Percentiles rank a stretch among this genome's conserved stretches.
These are phyloP conservation scores for Cercis canadensis DNA, from an alignment of 306 rosid genomes.

Conservation along the genomic window DNA sequence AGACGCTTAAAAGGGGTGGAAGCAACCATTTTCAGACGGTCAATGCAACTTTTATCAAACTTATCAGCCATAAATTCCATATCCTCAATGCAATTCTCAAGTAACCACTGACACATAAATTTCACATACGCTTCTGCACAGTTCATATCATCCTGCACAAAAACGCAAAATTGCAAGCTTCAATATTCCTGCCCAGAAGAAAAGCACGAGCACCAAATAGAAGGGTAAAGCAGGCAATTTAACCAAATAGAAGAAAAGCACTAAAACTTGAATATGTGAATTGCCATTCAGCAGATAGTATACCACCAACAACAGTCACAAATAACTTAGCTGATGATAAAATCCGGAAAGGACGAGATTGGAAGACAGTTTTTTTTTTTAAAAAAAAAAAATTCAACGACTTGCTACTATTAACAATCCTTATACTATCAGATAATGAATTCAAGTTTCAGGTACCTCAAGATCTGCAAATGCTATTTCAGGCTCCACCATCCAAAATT, in stretches of 20 bases:
- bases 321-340: neutral
- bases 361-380: neutral
- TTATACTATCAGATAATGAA: neutral
- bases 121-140: slow-evolving; percentile 96
- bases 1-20: slow-evolving; percentile 73
- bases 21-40: slow-evolving; percentile 83
- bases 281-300: neutral
- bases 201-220: slow-evolving; percentile 25
- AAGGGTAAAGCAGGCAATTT: neutral
- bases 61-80: slow-evolving; percentile 89
- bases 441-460: slow-evolving; percentile 52
- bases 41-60: slow-evolving; percentile 80
- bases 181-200: slow-evolving; percentile 6
- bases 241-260: slow-evolving; percentile 1
- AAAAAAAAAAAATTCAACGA: neutral
- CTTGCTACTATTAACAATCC: neutral
- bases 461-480: slow-evolving; percentile 96
- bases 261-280: slow-evolving; percentile 8
- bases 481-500: slow-evolving; percentile 99
- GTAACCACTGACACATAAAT: slow-evolving; percentile 87
- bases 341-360: neutral
- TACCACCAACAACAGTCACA: neutral
- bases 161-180: slow-evolving; percentile 17
- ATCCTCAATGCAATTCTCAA: slow-evolving; percentile 86
- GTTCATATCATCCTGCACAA: slow-evolving; percentile 87